phyloP scores from a whole-genome alignment of 148 eudicot species.

The Arctostaphylos glauca region DNA sequence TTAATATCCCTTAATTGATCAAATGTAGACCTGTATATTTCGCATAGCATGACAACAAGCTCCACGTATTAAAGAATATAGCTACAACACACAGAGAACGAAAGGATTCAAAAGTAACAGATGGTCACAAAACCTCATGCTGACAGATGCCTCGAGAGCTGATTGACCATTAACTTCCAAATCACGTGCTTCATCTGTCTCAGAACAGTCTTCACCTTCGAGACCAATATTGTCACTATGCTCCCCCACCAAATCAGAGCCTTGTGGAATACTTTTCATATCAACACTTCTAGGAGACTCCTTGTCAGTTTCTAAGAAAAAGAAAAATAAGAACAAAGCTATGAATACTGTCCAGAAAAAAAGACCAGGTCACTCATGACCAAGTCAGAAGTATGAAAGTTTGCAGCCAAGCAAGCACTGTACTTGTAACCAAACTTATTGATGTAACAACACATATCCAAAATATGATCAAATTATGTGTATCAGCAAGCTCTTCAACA shows the following conservation, averaged over 20 bases:
- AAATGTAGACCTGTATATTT: background rate
- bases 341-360: background rate
- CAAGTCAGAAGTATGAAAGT: background rate
- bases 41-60: background rate
- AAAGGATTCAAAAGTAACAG: background rate
- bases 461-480: background rate
- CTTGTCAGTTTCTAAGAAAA: constrained; percentile 29
- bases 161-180: constrained; percentile 25
- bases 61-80: background rate
- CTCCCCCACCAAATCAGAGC: constrained; percentile 14
- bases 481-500: background rate
- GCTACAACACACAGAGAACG: background rate
- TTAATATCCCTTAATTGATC: background rate
- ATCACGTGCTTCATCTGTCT: constrained; percentile 38
- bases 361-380: background rate
- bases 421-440: background rate
- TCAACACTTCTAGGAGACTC: constrained; percentile 21
- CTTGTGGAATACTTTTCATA: constrained; percentile 14
- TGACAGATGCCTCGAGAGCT: constrained; percentile 32
- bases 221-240: constrained; percentile 40
- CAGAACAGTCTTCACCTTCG: constrained; percentile 46
- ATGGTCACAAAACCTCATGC: constrained; percentile 41
- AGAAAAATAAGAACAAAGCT: background rate
- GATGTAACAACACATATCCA: background rate
- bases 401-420: background rate